Conservation (phyloP, 805 yeast genomes). For the Pichia cephalocereana region DNA sequence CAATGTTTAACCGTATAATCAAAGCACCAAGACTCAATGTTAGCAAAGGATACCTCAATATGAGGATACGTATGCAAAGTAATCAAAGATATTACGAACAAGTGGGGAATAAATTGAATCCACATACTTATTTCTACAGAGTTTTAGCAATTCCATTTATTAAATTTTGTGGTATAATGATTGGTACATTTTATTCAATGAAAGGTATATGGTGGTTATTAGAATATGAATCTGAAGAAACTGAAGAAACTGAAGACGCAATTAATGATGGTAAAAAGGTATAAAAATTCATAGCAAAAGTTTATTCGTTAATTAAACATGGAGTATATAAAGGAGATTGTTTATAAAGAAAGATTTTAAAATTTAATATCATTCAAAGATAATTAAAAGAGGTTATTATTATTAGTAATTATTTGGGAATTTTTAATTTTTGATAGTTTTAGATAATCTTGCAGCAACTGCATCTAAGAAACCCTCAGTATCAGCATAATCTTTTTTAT, state of each 20-base stretch:
- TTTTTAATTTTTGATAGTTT: slow-evolving; percentile 6
- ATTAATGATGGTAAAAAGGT: background rate
- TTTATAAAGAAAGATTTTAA: background rate
- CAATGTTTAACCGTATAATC: no score
- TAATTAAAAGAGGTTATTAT: background rate
- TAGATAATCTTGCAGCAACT: slow-evolving; percentile 41
- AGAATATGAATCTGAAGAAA: slow-evolving; percentile 19
- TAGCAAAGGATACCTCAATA: no score
- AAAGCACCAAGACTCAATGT: no score
- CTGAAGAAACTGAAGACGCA: background rate
- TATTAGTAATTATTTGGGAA: no score
- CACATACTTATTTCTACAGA: slow-evolving; percentile 33
- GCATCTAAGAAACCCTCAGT: slow-evolving; percentile 74
- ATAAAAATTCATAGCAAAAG: background rate
- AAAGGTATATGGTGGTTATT: slow-evolving; percentile 36
- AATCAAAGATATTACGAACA: slow-evolving; percentile 10
- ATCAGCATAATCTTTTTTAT: slow-evolving; percentile 56
- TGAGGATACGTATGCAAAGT: background rate
- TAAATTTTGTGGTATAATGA: slow-evolving; percentile 35
- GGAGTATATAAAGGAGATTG: background rate
- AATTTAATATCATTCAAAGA: background rate
- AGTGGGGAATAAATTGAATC: slow-evolving; percentile 15
- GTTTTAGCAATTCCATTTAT: slow-evolving; percentile 37
- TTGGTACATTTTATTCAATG: slow-evolving; percentile 38
- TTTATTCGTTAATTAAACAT: background rate